A percentile compares a stretch with the other conserved stretches of the same genome.
Evolutionary conservation across 192 early-diverging fungal genomes (phyloP).

Genomic region (Podila verticillata): DNA sequence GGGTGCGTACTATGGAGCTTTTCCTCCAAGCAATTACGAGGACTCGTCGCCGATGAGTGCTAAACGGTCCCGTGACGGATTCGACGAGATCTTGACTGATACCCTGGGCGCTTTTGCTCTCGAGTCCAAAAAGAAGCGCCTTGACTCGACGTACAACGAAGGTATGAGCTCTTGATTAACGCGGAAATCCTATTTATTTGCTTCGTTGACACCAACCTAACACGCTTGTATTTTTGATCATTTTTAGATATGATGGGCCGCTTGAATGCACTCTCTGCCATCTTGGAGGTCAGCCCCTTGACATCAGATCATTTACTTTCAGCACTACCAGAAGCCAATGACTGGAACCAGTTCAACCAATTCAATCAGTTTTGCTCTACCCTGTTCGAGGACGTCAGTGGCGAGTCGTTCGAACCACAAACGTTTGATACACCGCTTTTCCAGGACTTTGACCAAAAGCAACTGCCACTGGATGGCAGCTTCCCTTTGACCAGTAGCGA

Average conservation of each 20-base stretch:
- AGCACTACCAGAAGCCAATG: constrained; percentile 19
- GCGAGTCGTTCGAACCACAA: constrained; percentile 36
- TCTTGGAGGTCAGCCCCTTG: constrained; percentile 27
- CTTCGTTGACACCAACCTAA: background rate
- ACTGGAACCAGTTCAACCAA: constrained; percentile 41
- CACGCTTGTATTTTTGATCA: background rate
- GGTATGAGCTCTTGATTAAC: constrained; percentile 16
- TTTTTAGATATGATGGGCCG: constrained; percentile 39
- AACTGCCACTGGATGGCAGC: background rate
- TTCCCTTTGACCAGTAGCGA: background rate
- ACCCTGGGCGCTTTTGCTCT: constrained; percentile 41
- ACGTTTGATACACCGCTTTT: constrained; percentile 22
- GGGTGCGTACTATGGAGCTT: constrained; percentile 18
- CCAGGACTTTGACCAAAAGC: constrained; percentile 42
- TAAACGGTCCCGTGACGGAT: constrained; percentile 32
- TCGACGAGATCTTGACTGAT: constrained; percentile 36
- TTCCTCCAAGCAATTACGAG: constrained; percentile 15
- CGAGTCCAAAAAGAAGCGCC: constrained; percentile 48
- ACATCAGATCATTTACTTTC: constrained; percentile 22
- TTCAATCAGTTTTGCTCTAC: constrained; percentile 42
- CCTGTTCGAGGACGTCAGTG: constrained; percentile 43
- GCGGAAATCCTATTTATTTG: background rate
- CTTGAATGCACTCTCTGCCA: constrained; percentile 29
- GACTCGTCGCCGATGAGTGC: constrained; percentile 11
- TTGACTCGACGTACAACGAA: constrained; percentile 42